Percentiles rank a stretch among this genome's conserved stretches.
Evolutionary conservation across 2,329 filamentous ascomycete species (phyloP).

Genomic region (Apiospora kogelbergensis): DNA sequence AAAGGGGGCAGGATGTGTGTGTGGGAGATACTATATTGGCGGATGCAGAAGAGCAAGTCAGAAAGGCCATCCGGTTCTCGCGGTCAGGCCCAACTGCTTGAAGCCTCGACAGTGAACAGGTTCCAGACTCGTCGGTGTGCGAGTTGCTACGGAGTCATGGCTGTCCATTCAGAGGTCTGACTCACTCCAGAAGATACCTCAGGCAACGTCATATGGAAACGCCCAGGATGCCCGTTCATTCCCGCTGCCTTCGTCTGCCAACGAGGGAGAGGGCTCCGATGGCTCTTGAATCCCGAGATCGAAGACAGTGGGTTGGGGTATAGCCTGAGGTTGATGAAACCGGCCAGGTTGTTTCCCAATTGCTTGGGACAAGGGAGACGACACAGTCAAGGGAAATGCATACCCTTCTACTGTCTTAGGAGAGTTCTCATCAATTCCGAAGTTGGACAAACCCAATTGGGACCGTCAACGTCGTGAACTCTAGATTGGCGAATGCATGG

Average conservation of each 20-base stretch:
- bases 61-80: not conserved
- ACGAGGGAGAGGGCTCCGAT: not conserved
- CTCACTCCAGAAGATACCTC: not conserved
- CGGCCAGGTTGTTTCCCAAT: constrained; percentile 24
- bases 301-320: not conserved
- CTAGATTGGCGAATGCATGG: constrained; percentile 29
- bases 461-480: constrained; percentile 24
- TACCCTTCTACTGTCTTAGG: constrained; percentile 16
- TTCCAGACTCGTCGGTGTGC: not conserved
- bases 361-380: constrained; percentile 18
- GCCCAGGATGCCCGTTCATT: not conserved
- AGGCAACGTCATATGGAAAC: not conserved
- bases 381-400: not conserved
- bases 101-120: not conserved
- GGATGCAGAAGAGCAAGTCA: not conserved
- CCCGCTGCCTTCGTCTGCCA: not conserved
- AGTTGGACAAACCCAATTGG: constrained; percentile 26
- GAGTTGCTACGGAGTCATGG: not conserved
- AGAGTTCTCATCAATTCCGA: constrained; percentile 21
- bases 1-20: not conserved
- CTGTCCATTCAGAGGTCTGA: not conserved
- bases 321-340: not conserved
- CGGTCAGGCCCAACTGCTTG: not conserved
- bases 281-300: not conserved
- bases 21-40: not conserved